Percentiles rank a stretch among this genome's conserved stretches.
phyloP scores from a whole-genome alignment of 2,329 filamentous ascomycete genomes.

The Xylaria sp. region DNA sequence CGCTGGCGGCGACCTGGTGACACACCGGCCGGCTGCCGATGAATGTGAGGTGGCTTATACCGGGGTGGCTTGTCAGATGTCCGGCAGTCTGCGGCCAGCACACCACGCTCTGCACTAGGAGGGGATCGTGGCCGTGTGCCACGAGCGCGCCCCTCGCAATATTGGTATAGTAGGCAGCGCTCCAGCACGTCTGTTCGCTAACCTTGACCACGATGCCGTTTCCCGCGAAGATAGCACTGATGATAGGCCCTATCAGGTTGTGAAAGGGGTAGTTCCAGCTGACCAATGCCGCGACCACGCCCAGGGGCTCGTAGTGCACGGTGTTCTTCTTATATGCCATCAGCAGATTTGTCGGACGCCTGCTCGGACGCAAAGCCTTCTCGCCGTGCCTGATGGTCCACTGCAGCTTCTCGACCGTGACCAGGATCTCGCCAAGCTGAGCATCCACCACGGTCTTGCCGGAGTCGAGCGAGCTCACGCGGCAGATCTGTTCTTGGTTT shows the following conservation, averaged over 20 bases:
- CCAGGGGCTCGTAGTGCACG: slow-evolving; percentile 88
- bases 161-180: slow-evolving; percentile 75
- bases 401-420: slow-evolving; percentile 89
- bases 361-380: slow-evolving; percentile 70
- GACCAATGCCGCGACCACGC: slow-evolving; percentile 88
- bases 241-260: slow-evolving; percentile 89
- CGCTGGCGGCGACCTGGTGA: slow-evolving; percentile 83
- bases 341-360: slow-evolving; percentile 82
- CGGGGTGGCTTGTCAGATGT: slow-evolving; percentile 81
- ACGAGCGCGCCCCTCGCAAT: slow-evolving; percentile 78
- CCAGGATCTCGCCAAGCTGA: slow-evolving; percentile 89
- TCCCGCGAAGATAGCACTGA: slow-evolving; percentile 86
- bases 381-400: slow-evolving; percentile 95
- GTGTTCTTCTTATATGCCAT: slow-evolving; percentile 96
- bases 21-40: slow-evolving; percentile 89
- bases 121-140: slow-evolving; percentile 79
- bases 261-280: slow-evolving; percentile 99
- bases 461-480: slow-evolving; percentile 84
- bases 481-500: slow-evolving; percentile 85
- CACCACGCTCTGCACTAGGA: slow-evolving; percentile 80
- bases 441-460: slow-evolving; percentile 97
- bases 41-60: slow-evolving; percentile 88
- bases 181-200: slow-evolving; percentile 96
- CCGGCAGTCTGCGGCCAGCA: slow-evolving; percentile 86
- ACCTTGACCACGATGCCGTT: slow-evolving; percentile 93